Percentiles rank a stretch among this genome's conserved stretches.
phyloP scores from a whole-genome alignment of 2,329 filamentous ascomycete species.

The Blastomyces percursus region DNA sequence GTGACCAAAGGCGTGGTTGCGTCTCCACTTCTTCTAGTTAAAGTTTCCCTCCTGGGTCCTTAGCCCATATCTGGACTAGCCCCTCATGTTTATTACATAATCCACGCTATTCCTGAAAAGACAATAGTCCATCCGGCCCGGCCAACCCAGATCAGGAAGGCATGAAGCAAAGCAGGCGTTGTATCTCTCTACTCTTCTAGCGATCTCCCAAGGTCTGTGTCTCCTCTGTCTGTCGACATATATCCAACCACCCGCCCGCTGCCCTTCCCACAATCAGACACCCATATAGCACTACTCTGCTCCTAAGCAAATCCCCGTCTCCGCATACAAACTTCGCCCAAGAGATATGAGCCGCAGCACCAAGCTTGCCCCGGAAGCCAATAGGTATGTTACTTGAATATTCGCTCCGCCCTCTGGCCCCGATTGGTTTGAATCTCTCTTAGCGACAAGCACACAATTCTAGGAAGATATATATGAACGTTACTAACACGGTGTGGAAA shows the following conservation, averaged over 20 bases:
- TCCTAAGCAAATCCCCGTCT: not conserved
- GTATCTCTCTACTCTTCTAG: not conserved
- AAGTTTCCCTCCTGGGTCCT: no score
- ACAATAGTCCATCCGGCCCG: not conserved
- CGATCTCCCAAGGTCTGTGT: not conserved
- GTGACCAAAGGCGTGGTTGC: no score
- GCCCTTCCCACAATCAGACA: not conserved
- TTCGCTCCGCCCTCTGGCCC: conserved; percentile 16
- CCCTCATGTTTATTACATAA: not conserved
- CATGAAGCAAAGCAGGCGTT: no score
- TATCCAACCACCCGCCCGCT: not conserved
- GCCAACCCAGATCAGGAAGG: not conserved
- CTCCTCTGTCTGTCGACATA: not conserved
- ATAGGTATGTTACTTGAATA: conserved; percentile 56
- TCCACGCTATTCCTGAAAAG: not conserved
- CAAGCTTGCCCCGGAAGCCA: conserved; percentile 99
- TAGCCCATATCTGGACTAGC: not conserved
- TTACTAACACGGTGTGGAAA: not conserved
- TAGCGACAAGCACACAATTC: not conserved
- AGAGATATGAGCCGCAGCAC: conserved; percentile 88
- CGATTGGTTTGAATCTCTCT: conserved; percentile 14
- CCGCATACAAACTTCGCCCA: not conserved
- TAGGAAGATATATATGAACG: not conserved
- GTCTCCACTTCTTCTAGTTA: no score
- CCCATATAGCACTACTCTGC: not conserved